Percentiles rank a stretch among this genome's conserved stretches.
Conservation (phyloP, 2,329 filamentous ascomycete species). For the Fusarium brevicatenulatum region DNA sequence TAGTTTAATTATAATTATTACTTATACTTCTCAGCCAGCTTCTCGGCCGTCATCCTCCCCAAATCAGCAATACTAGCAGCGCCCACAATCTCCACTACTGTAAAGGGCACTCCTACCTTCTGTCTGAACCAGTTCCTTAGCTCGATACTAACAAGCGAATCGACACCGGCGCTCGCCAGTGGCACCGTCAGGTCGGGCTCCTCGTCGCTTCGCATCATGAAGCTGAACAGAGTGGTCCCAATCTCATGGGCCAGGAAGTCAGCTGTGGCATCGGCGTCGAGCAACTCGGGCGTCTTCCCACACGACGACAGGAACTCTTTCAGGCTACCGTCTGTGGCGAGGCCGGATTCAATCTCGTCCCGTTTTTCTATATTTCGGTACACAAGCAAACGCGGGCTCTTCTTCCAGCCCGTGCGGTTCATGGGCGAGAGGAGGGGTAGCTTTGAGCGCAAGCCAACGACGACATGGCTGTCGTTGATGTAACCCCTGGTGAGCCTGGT, state of each 20-base stretch:
- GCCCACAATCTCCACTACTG: not conserved
- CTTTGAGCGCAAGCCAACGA: slow-evolving; percentile 6
- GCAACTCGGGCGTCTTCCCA: not conserved
- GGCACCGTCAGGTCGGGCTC: not conserved
- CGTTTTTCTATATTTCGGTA: slow-evolving; percentile 9
- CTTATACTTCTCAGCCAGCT: not conserved
- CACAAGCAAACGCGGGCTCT: slow-evolving; percentile 3
- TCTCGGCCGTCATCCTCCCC: not conserved
- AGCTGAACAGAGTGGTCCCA: slow-evolving; percentile 2
- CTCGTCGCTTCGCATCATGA: slow-evolving; percentile 5
- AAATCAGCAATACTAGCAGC: not conserved
- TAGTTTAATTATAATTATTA: too few species aligned
- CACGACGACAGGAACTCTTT: slow-evolving; percentile 5
- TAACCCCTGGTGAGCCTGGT: slow-evolving; percentile 4
- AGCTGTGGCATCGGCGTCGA: not conserved
- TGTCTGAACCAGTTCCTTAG: slow-evolving; percentile 6
- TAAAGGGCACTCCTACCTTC: not conserved
- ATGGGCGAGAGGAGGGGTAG: slow-evolving; percentile 5
- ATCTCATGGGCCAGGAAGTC: slow-evolving; percentile 9
- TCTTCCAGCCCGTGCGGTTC: slow-evolving; percentile 3
- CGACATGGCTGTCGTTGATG: not conserved
- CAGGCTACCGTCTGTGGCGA: not conserved
- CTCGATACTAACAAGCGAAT: slow-evolving; percentile 5
- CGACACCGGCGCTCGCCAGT: not conserved
- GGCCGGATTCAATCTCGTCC: not conserved